phyloP scores from a whole-genome alignment of 805 yeast species.

The Barnettozyma vustinii region DNA sequence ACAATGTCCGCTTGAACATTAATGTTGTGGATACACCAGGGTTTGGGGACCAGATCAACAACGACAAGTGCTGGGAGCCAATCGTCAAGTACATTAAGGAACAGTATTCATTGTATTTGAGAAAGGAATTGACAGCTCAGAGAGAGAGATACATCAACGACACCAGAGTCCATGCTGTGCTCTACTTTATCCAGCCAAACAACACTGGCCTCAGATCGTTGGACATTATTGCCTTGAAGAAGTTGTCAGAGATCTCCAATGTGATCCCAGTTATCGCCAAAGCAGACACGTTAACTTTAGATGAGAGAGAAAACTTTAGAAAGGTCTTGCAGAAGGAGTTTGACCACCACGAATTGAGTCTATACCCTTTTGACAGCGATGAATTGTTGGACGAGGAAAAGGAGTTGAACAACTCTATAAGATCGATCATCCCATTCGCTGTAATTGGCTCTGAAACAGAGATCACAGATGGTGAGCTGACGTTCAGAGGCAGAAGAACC shows the following conservation, averaged over 20 bases:
- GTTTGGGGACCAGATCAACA: conserved; percentile 94
- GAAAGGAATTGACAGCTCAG: conserved; percentile 92
- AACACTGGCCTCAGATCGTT: conserved; percentile 79
- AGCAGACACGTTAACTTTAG: conserved; percentile 81
- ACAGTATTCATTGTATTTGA: conserved; percentile 84
- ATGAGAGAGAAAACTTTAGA: conserved; percentile 79
- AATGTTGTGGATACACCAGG: conserved; percentile 97
- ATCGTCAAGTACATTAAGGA: conserved; percentile 90
- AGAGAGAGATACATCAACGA: conserved; percentile 80
- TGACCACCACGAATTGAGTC: conserved; percentile 59
- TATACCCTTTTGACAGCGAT: conserved; percentile 79
- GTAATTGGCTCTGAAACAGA: conserved; percentile 86
- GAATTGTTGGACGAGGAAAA: conserved; percentile 66
- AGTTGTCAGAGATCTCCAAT: conserved; percentile 83
- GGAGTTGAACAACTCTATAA: conserved; percentile 69
- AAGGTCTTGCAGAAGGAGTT: conserved; percentile 73
- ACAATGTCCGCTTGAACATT: conserved; percentile 78
- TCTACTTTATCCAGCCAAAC: conserved; percentile 87
- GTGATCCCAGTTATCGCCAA: conserved; percentile 82
- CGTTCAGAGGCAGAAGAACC: conserved; percentile 85
- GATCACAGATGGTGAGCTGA: conserved; percentile 69
- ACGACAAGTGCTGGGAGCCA: conserved; percentile 96
- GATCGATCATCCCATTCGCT: conserved; percentile 85
- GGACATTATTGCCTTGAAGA: conserved; percentile 77
- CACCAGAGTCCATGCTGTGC: conserved; percentile 88